Base-by-base conservation (phyloP, 371 early-diverging fungal genomes). In the Saksenaea vasiformis region DNA sequence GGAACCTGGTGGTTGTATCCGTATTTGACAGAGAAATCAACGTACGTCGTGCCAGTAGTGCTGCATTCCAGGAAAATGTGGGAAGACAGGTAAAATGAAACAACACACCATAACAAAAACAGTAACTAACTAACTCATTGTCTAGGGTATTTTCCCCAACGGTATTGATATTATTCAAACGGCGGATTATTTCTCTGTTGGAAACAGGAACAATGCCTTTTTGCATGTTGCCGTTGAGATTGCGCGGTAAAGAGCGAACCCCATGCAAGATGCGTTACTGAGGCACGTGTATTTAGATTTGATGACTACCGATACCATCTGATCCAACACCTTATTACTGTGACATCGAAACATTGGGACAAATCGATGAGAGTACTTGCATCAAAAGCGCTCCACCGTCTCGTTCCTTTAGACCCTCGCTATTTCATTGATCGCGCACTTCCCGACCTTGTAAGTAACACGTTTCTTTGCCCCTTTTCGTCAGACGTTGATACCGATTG, bases 51-150 rank as follows among this genome's bases (percentile, higher is more conserved):
- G 99, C 99, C 1, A 91, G 92, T 35, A 90, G 91, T 67, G 98
- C 99, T 19, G 98, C 99, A 0, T 97, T 97, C 71, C 99, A 98
- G 72, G 99, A 98, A 70, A 93, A 93, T 62, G 98, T 95, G 26
- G 99, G 99, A 8, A 81, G 99, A 65, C 87, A 92, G 79, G 95
- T 90, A 75, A 69, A 70, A 53, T 31, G 14, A 36, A 17, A 47
- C 31, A 19, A 35, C n/a, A n/a, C n/a, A n/a, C n/a, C n/a, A n/a
- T n/a, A 44, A 31, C 2, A 9, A 1, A 19, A 7, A 14, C 11
- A n/a, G 22, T 1, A 17, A 28, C 8, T 34, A 19, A 7, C 11
- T 14, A 34, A 26, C 17, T 34, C 44, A 34, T 13, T 51, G 17
- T 26, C 11, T 71, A 89, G 88, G 87, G 88, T n/a, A 80, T 91